Evolutionary conservation across 202 grass and related monocot genomes (phyloP).

Genomic region (Panicum virgatum): DNA sequence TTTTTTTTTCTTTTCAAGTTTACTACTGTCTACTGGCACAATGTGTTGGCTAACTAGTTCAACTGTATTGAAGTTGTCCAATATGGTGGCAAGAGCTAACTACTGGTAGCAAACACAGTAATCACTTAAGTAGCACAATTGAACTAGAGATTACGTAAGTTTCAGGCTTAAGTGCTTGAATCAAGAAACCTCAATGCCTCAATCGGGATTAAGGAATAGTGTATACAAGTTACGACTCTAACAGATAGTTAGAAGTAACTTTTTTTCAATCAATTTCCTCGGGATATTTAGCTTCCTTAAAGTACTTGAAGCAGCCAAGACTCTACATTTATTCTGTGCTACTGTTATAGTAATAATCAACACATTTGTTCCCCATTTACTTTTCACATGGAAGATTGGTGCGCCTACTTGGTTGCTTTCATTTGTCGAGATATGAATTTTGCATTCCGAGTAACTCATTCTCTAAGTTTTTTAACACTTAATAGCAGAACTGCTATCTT

Average conservation of each 20-base stretch:
- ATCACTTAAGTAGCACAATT: neutral
- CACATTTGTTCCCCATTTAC: slow-evolving; percentile 2
- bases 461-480: neutral
- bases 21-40: neutral
- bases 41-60: neutral
- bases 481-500: slow-evolving; percentile 4
- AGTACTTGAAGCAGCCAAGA: slow-evolving; percentile 23
- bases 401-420: neutral
- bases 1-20: slow-evolving; percentile 32
- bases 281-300: neutral
- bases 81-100: slow-evolving; percentile 22
- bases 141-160: neutral
- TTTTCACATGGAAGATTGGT: slow-evolving; percentile 1
- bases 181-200: neutral
- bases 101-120: neutral
- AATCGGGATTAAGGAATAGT: neutral
- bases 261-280: slow-evolving; percentile 14
- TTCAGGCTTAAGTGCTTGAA: slow-evolving; percentile 1
- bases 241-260: neutral
- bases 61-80: neutral
- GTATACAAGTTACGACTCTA: neutral
- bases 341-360: neutral
- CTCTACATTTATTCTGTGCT: neutral
- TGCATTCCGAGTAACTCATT: neutral
- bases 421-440: neutral